Base-by-base conservation (phyloP, 2,329 filamentous ascomycete species). In the Fusarium cicatricum region DNA sequence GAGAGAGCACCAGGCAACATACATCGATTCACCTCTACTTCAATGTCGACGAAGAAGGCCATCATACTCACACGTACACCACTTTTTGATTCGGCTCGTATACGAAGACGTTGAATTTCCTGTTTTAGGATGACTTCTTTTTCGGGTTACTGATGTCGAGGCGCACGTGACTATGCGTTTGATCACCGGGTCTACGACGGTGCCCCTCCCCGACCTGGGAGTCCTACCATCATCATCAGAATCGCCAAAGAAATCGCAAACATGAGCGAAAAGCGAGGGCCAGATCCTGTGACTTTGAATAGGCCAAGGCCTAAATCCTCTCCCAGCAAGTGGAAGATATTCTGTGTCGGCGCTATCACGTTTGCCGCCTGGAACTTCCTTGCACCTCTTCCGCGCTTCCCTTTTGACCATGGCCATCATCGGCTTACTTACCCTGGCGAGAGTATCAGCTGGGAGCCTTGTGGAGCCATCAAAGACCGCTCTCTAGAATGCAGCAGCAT, bases 401-500 rank as follows among this genome's bases (percentile, higher is more conserved):
- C 55, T 56, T 43, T 56, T 51, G 10, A 10, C 23, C 34, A 61
- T 14, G 42, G 40, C 14, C 34, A 21, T 10, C 29, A 21, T 37
- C n/a, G n/a, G n/a, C 19, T 33, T 16, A 52, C 43, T 6, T 63
- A 63, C 10, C 36, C n/a, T 4, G 60, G 56, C 12, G 60, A 64
- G 39, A 54, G 29, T 15, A 43, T 64, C n/a, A 28, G 43, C 36
- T 81, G 78, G 79, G 65, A 69, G 15, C 49, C 58, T 2, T 81
- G 78, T 48, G 79, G 77, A 15, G 65, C 64, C 11, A 59, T 76
- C 23, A 69, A 68, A n/a, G 71, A 71, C 17, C 73, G 70, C 3
- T 58, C 70, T 10, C 55, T 80, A 10, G 78, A 81, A 55, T 81
- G 79, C 58, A 72, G 72, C 59, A 72, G 66, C n/a, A 71, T 81